These are phyloP conservation scores for Avena insularis DNA, from an alignment of 176 grass and related monocot species.

Conservation along the genomic window DNA sequence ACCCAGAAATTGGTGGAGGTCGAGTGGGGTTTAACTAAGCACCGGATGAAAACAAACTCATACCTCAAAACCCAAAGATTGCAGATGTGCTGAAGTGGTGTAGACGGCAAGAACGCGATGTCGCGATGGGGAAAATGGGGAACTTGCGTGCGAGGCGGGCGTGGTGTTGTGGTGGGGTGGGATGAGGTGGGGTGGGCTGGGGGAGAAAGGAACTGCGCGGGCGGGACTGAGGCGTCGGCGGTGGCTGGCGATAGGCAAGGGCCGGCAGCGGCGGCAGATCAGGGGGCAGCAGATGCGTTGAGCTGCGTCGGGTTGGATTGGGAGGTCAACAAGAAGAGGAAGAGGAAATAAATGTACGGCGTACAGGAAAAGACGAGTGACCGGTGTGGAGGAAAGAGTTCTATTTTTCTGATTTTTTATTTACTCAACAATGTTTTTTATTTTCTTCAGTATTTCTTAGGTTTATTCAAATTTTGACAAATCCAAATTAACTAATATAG, in stretches of 20 bases:
- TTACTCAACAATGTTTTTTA: too few species aligned
- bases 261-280: neutral
- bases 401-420: too few species aligned
- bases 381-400: too few species aligned
- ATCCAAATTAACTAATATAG: too few species aligned
- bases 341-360: too few species aligned
- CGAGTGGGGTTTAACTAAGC: neutral
- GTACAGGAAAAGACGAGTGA: too few species aligned
- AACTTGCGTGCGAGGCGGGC: too few species aligned
- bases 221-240: neutral
- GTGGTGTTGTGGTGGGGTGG: neutral
- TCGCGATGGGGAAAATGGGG: neutral
- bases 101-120: neutral
- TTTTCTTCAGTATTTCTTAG: too few species aligned
- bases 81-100: neutral
- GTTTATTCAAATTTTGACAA: too few species aligned
- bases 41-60: neutral
- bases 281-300: too few species aligned
- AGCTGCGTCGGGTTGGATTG: too few species aligned
- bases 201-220: neutral
- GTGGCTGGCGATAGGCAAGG: neutral
- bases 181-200: neutral
- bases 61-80: neutral
- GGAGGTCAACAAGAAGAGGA: too few species aligned
- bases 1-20: neutral